Base-by-base conservation (phyloP, 176 grass and related monocot genomes). In the Oryza longistaminata region DNA sequence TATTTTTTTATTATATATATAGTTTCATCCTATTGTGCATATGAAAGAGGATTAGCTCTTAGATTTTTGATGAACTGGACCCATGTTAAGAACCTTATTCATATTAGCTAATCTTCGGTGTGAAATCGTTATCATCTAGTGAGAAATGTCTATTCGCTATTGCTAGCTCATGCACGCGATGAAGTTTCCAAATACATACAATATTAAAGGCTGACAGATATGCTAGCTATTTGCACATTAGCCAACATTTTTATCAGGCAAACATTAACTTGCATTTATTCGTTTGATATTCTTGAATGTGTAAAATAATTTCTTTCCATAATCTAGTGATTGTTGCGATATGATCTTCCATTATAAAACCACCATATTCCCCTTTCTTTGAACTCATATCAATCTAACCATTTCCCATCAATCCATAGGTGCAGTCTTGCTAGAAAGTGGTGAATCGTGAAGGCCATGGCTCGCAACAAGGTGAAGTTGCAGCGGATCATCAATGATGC, bases 381-480 rank as follows among this genome's bases (percentile, higher is more conserved):
- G n/a, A 10, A 62, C 64, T 19, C 40, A 6, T 4, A 64, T 0
- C 14, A 22, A 6, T 44, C 19, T 62, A 62, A 62, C n/a, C 6
- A 22, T 62, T 52, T 34, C 13, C 26, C 43, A 22, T 58, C 25
- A 3, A 44, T 33, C 1, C 11, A 15, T 22, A 29, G 22, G 21
- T 16, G 9, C 3, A 5, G 15, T 34, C 27, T 67, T 67, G 21
- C 58, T 58, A 17, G 52, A 53, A 16, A 22, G 2, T 5, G 7
- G 55, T n/a, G 55, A 60, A 60, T 60, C 1, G 19, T 60, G 55
- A 21, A 2, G 55, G 19, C 37, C 50, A 88, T 91, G 90, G 81
- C 90, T 35, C 71, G 75, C 70, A 88, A 88, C 64, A 91, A 81
- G 81, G 81, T 88, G 49, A 84, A 35, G 31, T 13, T 91, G 27